Base-by-base conservation (phyloP, 169 alveolate species). In the Plasmodium vinckei region DNA sequence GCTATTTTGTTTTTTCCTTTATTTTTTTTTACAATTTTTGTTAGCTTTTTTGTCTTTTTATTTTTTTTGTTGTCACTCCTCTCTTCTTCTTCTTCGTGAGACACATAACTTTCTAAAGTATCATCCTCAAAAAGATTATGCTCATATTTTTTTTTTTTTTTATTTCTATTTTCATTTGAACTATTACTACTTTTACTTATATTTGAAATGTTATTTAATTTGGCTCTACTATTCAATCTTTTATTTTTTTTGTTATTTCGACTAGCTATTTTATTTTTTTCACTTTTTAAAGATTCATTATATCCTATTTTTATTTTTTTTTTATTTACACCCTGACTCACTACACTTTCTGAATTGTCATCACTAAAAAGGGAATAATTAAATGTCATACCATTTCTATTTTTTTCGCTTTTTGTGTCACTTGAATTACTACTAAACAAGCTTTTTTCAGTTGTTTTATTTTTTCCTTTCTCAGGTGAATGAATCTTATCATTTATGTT, bases 291-390 rank as follows among this genome's bases (percentile, higher is more conserved):
- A n/a, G 27, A 15, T 9, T 57, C 15, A 9, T 15, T 19, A 57
- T 57, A 0, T 1, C 25, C 42, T 33, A 33, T 33, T 33, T 33
- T 33, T 33, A 3, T 33, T 33, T 33, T 33, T 33, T 33, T 33
- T 33, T 33, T 33, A 3, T 33, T 33, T 33, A 33, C 5, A 5
- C 5, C 1, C 42, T 33, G 42, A 33, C 42, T 33, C 6, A 33
- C 42, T 33, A 33, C 7, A 3, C 67, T 72, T 47, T 73, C 73
- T 12, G 72, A 61, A 51, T 19, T 42, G 17, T 60, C 63, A 19
- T 63, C 63, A 39, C 46, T 23, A n/a, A 61, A 33, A 4, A 33
- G 7, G 42, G 42, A 33, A 33, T 33, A 33, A 33, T 33, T 33
- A 33, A 33, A 33, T 33, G 5, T 1, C 7, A 33, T 33, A 3